phyloP scores from a whole-genome alignment of 805 yeast genomes.

The Saccharomycopsis sp. region DNA sequence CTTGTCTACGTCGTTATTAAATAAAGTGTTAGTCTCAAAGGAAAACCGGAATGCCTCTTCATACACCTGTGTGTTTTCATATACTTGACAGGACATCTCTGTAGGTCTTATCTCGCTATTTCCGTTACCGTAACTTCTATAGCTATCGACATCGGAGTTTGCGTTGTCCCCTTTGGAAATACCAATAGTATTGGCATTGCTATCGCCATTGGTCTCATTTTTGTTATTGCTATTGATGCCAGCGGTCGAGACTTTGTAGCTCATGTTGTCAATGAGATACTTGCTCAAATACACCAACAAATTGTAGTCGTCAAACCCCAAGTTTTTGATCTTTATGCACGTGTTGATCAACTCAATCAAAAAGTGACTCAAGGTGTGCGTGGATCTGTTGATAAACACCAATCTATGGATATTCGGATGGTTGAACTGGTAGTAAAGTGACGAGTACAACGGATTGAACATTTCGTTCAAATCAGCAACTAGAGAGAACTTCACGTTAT shows the following conservation, averaged over 20 bases:
- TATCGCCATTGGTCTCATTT: conserved; percentile 57
- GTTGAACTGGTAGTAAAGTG: conserved; percentile 69
- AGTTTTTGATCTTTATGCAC: conserved; percentile 66
- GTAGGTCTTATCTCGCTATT: neutral
- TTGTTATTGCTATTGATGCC: conserved; percentile 68
- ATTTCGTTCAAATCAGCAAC: conserved; percentile 91
- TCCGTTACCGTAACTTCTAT: neutral
- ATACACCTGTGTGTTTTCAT: conserved; percentile 4
- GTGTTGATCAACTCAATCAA: conserved; percentile 66
- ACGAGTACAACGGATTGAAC: conserved; percentile 84
- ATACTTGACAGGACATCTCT: neutral
- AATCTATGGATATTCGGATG: conserved; percentile 91
- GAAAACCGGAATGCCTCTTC: conserved; percentile 15
- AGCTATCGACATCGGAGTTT: neutral
- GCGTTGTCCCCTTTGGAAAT: neutral
- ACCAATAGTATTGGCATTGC: neutral
- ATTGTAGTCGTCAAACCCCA: conserved; percentile 80
- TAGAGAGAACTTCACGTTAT: conserved; percentile 71
- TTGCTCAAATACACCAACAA: conserved; percentile 76
- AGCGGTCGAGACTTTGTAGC: conserved; percentile 67
- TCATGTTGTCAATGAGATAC: conserved; percentile 64
- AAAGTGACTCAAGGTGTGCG: conserved; percentile 59
- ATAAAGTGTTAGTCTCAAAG: conserved; percentile 16
- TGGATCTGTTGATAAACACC: conserved; percentile 70
- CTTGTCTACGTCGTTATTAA: conserved; percentile 4